A percentile compares a stretch with the other conserved stretches of the same genome.
These are phyloP conservation scores for Sphaerulina populicola DNA, from an alignment of 2,329 filamentous ascomycete species.

Conservation along the genomic window DNA sequence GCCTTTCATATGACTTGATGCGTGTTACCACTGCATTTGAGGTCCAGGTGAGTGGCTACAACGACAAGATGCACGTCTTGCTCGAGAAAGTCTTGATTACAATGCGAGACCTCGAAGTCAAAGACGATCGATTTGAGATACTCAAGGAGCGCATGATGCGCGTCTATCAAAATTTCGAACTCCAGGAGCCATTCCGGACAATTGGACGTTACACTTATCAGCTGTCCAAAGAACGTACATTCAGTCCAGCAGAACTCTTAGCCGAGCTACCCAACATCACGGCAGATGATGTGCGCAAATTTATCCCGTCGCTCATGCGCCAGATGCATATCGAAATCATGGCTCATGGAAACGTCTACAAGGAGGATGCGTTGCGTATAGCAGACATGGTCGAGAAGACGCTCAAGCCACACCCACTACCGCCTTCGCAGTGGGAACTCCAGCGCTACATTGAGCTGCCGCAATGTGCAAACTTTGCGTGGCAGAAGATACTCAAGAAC, in stretches of 20 bases:
- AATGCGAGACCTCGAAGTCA: conserved; percentile 75
- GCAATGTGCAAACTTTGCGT: conserved; percentile 73
- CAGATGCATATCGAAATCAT: conserved; percentile 84
- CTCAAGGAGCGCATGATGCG: conserved; percentile 76
- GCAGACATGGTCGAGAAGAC: conserved; percentile 73
- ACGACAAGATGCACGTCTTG: conserved; percentile 87
- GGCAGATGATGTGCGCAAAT: conserved; percentile 62
- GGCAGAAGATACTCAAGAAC: conserved; percentile 71
- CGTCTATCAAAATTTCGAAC: conserved; percentile 76
- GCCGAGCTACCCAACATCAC: conserved; percentile 68
- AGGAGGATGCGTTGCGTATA: conserved; percentile 80
- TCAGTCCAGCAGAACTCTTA: conserved; percentile 69
- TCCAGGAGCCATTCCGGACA: conserved; percentile 81
- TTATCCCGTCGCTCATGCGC: conserved; percentile 69
- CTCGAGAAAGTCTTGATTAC: conserved; percentile 79
- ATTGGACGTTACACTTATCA: conserved; percentile 75
- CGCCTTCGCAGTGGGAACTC: conserved; percentile 70
- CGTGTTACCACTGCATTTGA: conserved; percentile 61
- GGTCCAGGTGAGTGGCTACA: conserved; percentile 79
- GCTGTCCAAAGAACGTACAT: conserved; percentile 68
- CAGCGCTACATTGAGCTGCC: conserved; percentile 69
- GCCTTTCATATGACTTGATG: conserved; percentile 71
- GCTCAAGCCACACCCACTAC: conserved; percentile 64
- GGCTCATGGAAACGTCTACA: conserved; percentile 86
- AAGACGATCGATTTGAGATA: conserved; percentile 80